These are phyloP conservation scores for Trichoderma atroviride DNA, from an alignment of 2,329 filamentous ascomycete genomes.

Conservation along the genomic window DNA sequence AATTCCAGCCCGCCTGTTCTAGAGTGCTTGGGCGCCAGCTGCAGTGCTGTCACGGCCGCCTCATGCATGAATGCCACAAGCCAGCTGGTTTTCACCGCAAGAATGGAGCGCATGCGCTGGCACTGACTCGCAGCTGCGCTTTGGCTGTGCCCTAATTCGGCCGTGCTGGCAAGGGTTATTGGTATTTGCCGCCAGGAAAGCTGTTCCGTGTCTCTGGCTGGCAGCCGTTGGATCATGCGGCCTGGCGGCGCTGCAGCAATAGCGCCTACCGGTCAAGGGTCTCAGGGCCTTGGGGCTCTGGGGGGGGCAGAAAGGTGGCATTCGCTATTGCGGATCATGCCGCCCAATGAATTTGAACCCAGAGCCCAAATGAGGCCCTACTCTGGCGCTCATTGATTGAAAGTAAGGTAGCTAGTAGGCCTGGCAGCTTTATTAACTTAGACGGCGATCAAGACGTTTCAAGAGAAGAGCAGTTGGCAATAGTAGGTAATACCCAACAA, in stretches of 20 bases:
- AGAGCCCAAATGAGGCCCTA: neutral
- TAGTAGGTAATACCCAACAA: neutral
- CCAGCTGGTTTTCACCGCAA: conserved; percentile 18
- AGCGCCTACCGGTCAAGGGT: neutral
- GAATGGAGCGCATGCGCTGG: conserved; percentile 18
- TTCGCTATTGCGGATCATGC: neutral
- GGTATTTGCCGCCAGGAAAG: neutral
- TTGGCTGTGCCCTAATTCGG: conserved; percentile 12
- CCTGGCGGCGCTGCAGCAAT: neutral
- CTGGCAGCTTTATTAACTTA: neutral
- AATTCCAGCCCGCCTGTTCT: neutral
- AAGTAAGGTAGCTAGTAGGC: neutral
- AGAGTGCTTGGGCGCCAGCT: conserved; percentile 17
- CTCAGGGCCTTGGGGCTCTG: neutral
- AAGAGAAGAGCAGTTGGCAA: neutral
- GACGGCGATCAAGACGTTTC: neutral
- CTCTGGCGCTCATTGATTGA: neutral
- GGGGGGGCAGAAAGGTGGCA: neutral
- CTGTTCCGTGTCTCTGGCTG: conserved; percentile 17
- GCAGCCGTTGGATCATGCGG: conserved; percentile 13
- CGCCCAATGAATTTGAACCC: neutral
- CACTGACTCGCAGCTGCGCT: conserved; percentile 15
- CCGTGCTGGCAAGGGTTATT: neutral
- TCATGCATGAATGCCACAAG: conserved; percentile 26
- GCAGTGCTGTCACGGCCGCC: conserved; percentile 14